phyloP scores from a whole-genome alignment of 305 asterid species.

The Fraxinus nigra region DNA sequence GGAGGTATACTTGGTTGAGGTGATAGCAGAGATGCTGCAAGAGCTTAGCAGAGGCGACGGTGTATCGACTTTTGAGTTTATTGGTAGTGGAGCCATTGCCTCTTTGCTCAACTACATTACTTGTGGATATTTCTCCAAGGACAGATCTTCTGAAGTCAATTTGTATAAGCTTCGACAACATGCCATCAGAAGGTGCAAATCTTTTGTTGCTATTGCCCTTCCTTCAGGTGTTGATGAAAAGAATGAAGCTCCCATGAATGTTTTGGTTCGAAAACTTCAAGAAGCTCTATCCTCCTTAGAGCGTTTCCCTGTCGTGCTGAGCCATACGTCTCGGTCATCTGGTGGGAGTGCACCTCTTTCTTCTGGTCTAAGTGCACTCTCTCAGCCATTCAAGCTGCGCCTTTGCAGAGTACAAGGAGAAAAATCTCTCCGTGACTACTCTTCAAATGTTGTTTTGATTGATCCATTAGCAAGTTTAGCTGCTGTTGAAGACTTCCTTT shows the following conservation, averaged over 20 bases:
- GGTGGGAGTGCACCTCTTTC: slow-evolving; percentile 83
- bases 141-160: slow-evolving; percentile 66
- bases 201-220: slow-evolving; percentile 79
- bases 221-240: slow-evolving; percentile 51
- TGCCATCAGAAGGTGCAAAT: slow-evolving; percentile 77
- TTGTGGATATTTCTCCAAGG: slow-evolving; percentile 83
- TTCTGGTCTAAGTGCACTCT: slow-evolving; percentile 85
- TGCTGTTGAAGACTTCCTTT: slow-evolving; percentile 90
- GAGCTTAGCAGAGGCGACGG: slow-evolving; percentile 94
- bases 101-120: slow-evolving; percentile 84
- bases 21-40: slow-evolving; percentile 68
- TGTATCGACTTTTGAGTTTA: slow-evolving; percentile 94
- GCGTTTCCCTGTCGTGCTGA: slow-evolving; percentile 91
- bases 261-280: slow-evolving; percentile 88
- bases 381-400: slow-evolving; percentile 92
- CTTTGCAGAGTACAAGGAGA: slow-evolving; percentile 97
- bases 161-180: slow-evolving; percentile 74
- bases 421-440: slow-evolving; percentile 93
- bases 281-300: slow-evolving; percentile 86
- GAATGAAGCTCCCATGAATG: slow-evolving; percentile 57
- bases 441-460: slow-evolving; percentile 85
- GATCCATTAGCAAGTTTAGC: slow-evolving; percentile 97
- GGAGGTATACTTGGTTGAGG: slow-evolving; percentile 67
- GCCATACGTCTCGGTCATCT: slow-evolving; percentile 78
- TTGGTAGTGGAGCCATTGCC: slow-evolving; percentile 88